These are phyloP conservation scores for Trypanosoma theileri DNA, from an alignment of 208 protist genomes.

Conservation along the genomic window DNA sequence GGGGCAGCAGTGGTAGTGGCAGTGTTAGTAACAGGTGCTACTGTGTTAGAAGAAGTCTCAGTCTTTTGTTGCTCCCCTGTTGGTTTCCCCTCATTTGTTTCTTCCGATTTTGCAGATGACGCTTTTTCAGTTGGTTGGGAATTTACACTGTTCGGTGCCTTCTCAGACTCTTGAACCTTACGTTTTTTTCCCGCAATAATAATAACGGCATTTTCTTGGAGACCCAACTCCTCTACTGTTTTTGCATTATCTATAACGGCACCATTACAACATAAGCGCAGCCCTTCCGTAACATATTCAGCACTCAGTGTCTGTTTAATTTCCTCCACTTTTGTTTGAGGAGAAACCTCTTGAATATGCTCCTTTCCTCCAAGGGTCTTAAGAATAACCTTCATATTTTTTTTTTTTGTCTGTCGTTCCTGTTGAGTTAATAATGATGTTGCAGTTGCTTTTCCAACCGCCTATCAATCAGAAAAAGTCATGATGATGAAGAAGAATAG, in stretches of 20 bases:
- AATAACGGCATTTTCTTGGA: slow-evolving; percentile 57
- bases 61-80: neutral
- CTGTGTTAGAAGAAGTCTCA: neutral
- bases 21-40: neutral
- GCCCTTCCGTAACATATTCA: slow-evolving; percentile 65
- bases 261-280: slow-evolving; percentile 81
- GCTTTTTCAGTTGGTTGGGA: slow-evolving; percentile 2
- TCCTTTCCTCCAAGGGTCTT: slow-evolving; percentile 65
- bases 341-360: slow-evolving; percentile 53
- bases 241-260: slow-evolving; percentile 53
- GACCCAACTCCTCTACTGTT: slow-evolving; percentile 46
- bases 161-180: slow-evolving; percentile 42
- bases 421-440: too few relatives aligned
- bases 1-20: slow-evolving; percentile 1
- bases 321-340: slow-evolving; percentile 44
- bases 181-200: slow-evolving; percentile 79
- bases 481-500: too few relatives aligned
- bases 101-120: slow-evolving; percentile 8
- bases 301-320: slow-evolving; percentile 67
- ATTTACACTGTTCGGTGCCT: neutral
- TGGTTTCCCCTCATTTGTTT: too few relatives aligned
- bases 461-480: too few relatives aligned
- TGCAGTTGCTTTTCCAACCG: too few relatives aligned
- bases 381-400: slow-evolving; percentile 72
- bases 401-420: slow-evolving; percentile 12